Conservation (phyloP, 768 basidiomycete genomes). For the Psilocybe subaeruginosa region DNA sequence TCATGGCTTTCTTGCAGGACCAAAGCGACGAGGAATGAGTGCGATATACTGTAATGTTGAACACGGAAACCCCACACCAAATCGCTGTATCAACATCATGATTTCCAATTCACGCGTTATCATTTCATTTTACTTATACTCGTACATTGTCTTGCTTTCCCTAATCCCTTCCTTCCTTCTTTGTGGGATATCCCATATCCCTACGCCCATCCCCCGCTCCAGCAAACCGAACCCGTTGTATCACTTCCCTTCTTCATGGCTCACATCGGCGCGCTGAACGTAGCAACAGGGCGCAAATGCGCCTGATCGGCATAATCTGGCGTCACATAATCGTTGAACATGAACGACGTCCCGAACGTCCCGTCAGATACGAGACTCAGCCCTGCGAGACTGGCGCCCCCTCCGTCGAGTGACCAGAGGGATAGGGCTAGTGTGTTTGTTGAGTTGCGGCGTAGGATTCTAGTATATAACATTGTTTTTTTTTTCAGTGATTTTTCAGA, state of each 20-base stretch:
- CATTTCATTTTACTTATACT: neutral
- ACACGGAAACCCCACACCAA: neutral
- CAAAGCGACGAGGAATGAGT: slow-evolving; percentile 59
- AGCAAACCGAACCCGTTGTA: too few species aligned
- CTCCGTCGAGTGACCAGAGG: slow-evolving; percentile 49
- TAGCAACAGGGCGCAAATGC: slow-evolving; percentile 30
- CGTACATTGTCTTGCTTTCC: neutral
- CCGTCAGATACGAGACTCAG: slow-evolving; percentile 48
- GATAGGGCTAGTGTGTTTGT: slow-evolving; percentile 50
- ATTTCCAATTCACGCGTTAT: neutral
- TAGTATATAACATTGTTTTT: slow-evolving; percentile 12
- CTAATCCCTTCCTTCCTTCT: neutral
- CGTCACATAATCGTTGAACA: slow-evolving; percentile 42
- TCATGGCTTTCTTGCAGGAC: slow-evolving; percentile 72
- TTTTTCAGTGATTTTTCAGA: neutral
- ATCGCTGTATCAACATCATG: neutral
- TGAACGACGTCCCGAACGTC: slow-evolving; percentile 40
- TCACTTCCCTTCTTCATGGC: neutral
- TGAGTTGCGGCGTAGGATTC: slow-evolving; percentile 44
- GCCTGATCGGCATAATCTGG: slow-evolving; percentile 44
- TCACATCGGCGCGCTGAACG: slow-evolving; percentile 35
- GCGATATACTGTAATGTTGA: neutral
- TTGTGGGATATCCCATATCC: too few species aligned
- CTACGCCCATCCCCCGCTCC: too few species aligned
- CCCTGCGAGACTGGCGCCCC: slow-evolving; percentile 44